phyloP scores from a whole-genome alignment of 73 alveolate genomes.

The Paramecium sonneborni region DNA sequence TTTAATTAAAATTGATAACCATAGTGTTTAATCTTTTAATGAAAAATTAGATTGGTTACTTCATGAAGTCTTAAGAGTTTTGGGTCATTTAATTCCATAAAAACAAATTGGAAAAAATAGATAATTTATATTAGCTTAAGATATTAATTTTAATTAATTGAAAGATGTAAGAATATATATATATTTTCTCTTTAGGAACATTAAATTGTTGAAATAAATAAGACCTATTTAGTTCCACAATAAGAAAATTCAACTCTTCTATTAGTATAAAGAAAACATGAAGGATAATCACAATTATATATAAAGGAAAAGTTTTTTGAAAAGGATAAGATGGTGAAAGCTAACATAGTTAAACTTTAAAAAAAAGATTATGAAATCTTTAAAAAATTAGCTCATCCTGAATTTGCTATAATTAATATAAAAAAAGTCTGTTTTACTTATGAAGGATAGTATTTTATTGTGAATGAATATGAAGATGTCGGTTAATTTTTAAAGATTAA shows the following conservation, averaged over 20 bases:
- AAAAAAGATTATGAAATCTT: neutral
- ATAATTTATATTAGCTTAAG: neutral
- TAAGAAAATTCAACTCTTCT: neutral
- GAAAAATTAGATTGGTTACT: neutral
- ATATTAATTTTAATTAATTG: too few species aligned
- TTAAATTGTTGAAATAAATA: neutral
- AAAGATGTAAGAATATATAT: too few species aligned
- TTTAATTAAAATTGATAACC: slow-evolving; percentile 69
- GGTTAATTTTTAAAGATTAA: neutral
- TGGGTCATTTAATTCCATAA: neutral
- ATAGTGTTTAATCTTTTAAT: neutral
- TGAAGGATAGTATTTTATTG: neutral
- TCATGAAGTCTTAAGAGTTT: neutral
- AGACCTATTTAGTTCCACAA: neutral
- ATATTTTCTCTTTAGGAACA: neutral
- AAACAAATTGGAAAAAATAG: neutral
- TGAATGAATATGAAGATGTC: neutral
- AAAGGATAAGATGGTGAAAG: neutral
- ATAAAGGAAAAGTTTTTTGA: neutral
- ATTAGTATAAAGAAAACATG: neutral
- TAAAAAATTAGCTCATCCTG: neutral
- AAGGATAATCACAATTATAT: neutral
- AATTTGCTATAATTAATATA: neutral
- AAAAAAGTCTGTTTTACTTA: neutral
- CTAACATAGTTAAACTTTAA: neutral